phyloP scores from a whole-genome alignment of 2,329 filamentous ascomycete species.

The Podosphaera aphanis region DNA sequence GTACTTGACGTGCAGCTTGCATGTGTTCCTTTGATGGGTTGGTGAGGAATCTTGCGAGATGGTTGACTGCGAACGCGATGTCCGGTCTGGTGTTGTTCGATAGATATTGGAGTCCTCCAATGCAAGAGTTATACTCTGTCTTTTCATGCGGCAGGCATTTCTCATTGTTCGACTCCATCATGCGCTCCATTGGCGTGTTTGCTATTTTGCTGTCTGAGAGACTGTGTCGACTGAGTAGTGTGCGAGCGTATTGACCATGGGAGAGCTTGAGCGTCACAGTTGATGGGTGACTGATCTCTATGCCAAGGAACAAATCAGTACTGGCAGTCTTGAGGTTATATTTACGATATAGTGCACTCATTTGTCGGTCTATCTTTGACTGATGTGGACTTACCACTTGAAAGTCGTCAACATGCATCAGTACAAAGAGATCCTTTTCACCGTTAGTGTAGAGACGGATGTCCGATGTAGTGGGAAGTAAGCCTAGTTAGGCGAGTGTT shows the following conservation, averaged over 20 bases:
- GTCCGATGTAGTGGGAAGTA: neutral
- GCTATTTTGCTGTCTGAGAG: neutral
- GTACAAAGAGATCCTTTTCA: neutral
- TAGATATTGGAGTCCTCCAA: neutral
- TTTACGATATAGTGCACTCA: neutral
- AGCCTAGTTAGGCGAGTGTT: neutral
- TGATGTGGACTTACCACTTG: neutral
- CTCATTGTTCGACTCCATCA: neutral
- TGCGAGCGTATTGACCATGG: neutral
- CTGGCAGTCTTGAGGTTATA: neutral
- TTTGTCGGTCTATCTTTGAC: neutral
- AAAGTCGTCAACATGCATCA: neutral
- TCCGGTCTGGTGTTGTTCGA: neutral
- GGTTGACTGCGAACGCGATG: neutral
- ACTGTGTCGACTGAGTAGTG: neutral
- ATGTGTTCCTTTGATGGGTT: neutral
- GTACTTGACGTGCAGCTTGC: neutral
- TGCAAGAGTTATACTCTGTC: neutral
- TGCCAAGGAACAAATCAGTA: neutral
- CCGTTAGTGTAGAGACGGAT: neutral
- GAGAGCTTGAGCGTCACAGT: neutral
- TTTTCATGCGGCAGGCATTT: neutral
- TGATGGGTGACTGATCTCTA: neutral
- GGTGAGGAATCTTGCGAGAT: neutral
- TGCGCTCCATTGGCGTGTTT: neutral